Conservation (phyloP, 768 basidiomycete species). For the Hericium erinaceus region DNA sequence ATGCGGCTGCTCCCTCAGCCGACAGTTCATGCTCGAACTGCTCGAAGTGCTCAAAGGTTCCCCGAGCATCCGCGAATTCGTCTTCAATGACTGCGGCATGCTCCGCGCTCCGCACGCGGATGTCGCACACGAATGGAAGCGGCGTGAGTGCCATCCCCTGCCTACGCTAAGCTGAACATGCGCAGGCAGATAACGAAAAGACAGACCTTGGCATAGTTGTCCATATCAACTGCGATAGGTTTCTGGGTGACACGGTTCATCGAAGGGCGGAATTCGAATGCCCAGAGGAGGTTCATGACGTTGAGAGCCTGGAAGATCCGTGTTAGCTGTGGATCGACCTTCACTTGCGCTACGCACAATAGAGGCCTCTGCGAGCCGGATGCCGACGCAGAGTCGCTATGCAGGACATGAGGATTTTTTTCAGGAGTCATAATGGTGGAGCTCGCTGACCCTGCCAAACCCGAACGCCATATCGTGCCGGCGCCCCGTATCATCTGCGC, state of each 20-base stretch:
- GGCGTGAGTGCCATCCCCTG: not conserved
- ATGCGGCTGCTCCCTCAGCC: not conserved
- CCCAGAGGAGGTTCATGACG: not conserved
- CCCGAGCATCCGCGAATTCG: not conserved
- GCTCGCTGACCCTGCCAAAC: not conserved
- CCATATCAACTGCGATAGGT: not conserved
- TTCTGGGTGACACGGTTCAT: not conserved
- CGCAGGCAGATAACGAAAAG: not conserved
- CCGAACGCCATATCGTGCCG: not conserved
- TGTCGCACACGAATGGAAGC: not conserved
- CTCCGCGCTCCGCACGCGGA: not conserved
- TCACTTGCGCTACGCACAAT: not conserved
- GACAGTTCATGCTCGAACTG: not conserved
- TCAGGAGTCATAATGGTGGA: not conserved
- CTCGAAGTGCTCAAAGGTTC: not conserved
- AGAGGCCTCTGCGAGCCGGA: not conserved
- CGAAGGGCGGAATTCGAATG: not conserved
- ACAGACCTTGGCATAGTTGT: not conserved
- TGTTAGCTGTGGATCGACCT: not conserved
- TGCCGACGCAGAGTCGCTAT: not conserved
- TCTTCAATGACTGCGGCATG: not conserved
- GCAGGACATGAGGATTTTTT: not conserved
- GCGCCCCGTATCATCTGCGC: not conserved
- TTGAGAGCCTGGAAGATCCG: not conserved
- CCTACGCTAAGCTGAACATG: not conserved